phyloP scores from a whole-genome alignment of 2,329 filamentous ascomycete species.

The Fusarium tanahbumbuense region DNA sequence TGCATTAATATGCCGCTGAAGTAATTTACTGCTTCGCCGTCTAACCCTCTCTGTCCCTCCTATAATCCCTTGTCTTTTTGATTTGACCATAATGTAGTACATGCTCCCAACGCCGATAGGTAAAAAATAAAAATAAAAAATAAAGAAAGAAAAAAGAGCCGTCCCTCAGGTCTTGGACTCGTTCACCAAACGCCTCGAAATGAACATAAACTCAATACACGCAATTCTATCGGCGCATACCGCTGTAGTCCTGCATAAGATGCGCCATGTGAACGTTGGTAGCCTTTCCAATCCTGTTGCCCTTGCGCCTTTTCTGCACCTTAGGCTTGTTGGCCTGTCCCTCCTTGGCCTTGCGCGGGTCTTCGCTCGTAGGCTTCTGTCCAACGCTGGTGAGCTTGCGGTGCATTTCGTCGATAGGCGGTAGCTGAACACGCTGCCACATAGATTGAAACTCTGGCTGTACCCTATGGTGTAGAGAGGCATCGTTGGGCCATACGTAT shows the following conservation, averaged over 20 bases:
- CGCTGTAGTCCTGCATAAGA: slow-evolving; percentile 78
- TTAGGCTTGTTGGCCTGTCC: slow-evolving; percentile 68
- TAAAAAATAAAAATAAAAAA: neutral
- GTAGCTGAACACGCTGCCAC: slow-evolving; percentile 85
- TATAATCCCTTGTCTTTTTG: slow-evolving; percentile 19
- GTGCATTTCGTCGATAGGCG: slow-evolving; percentile 79
- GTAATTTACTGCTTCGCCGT: slow-evolving; percentile 9
- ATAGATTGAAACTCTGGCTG: slow-evolving; percentile 85
- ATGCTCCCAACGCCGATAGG: slow-evolving; percentile 23
- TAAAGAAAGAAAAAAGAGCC: neutral
- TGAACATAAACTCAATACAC: slow-evolving; percentile 6
- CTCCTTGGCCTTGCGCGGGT: slow-evolving; percentile 65
- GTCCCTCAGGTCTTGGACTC: slow-evolving; percentile 7
- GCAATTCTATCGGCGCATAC: slow-evolving; percentile 55
- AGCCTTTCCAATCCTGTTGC: slow-evolving; percentile 78
- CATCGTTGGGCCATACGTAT: slow-evolving; percentile 90
- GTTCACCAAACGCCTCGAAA: slow-evolving; percentile 28
- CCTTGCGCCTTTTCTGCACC: slow-evolving; percentile 76
- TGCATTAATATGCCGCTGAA: slow-evolving; percentile 28
- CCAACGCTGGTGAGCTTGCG: slow-evolving; percentile 80
- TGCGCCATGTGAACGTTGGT: slow-evolving; percentile 90
- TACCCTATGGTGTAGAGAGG: slow-evolving; percentile 78
- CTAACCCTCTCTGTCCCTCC: slow-evolving; percentile 21
- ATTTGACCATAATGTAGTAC: slow-evolving; percentile 16
- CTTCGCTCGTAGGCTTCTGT: slow-evolving; percentile 86